Percentiles rank a stretch among this genome's conserved stretches.
phyloP scores from a whole-genome alignment of 2,329 filamentous ascomycete species.

The Ophiostoma ulmi region DNA sequence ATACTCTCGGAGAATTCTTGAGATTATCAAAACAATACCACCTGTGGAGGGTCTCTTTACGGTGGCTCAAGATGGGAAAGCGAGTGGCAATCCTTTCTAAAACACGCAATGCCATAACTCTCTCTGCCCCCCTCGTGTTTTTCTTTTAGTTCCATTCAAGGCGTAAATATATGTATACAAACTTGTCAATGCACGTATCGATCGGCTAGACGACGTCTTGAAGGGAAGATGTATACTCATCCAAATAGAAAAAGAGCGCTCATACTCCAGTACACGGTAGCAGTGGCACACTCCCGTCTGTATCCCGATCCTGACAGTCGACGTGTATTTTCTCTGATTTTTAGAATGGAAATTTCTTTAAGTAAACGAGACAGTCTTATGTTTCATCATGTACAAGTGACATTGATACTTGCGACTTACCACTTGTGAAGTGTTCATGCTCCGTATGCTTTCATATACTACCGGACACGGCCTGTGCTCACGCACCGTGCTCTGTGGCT shows the following conservation, averaged over 20 bases:
- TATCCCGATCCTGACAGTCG: slow-evolving; percentile 14
- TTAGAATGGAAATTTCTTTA: neutral
- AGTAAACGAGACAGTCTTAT: neutral
- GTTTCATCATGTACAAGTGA: neutral
- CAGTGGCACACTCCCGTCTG: neutral
- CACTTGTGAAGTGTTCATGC: neutral
- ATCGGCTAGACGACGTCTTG: neutral
- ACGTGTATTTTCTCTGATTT: slow-evolving; percentile 5
- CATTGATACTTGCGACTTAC: neutral
- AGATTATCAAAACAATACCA: neutral
- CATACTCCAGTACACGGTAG: neutral
- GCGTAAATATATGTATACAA: neutral
- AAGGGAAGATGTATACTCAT: neutral
- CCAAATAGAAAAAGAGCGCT: slow-evolving; percentile 9
- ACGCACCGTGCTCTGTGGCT: slow-evolving; percentile 2
- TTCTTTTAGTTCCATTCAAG: neutral
- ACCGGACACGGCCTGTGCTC: slow-evolving; percentile 11
- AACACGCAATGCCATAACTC: neutral
- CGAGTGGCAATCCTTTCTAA: neutral
- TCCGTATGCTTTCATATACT: neutral
- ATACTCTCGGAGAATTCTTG: slow-evolving; percentile 10
- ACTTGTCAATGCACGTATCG: no score
- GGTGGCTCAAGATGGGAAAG: neutral
- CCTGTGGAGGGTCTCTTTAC: neutral
- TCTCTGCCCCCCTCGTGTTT: neutral